Percentiles rank a stretch among this genome's conserved stretches.
Conservation (phyloP, 2,329 filamentous ascomycete genomes). For the Pestalotiopsis sp. region DNA sequence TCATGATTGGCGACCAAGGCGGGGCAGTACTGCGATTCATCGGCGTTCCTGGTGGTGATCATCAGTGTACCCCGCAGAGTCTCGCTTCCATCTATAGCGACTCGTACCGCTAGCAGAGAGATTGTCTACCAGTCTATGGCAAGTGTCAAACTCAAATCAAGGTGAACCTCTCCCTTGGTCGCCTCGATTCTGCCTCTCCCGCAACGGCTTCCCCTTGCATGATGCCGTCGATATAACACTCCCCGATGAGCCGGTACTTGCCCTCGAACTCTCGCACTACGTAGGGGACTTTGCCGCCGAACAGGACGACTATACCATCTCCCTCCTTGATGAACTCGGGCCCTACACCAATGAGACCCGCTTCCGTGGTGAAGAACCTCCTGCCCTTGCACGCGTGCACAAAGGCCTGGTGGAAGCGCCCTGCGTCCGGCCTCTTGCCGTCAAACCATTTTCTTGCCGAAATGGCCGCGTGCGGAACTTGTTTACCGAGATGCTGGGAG, state of each 20-base stretch:
- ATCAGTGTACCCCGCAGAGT: background rate
- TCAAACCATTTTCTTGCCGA: background rate
- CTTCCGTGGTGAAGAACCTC: conserved; percentile 20
- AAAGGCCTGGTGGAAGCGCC: conserved; percentile 22
- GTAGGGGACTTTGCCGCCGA: conserved; percentile 23
- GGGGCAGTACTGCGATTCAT: background rate
- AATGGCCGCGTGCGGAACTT: background rate
- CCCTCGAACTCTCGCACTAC: conserved; percentile 16
- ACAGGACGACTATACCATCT: conserved; percentile 19
- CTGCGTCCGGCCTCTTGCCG: conserved; percentile 3
- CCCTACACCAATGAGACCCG: conserved; percentile 21
- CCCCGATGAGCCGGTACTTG: conserved; percentile 20
- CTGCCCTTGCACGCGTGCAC: conserved; percentile 19
- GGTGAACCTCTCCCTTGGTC: conserved; percentile 2
- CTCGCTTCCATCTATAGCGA: background rate
- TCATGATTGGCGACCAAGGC: background rate
- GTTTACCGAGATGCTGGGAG: conserved; percentile 14
- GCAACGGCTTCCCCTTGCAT: conserved; percentile 23
- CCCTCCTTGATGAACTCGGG: conserved; percentile 20
- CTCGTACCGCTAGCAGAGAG: background rate
- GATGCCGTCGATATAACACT: conserved; percentile 23
- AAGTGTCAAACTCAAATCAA: background rate
- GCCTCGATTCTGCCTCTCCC: conserved; percentile 14
- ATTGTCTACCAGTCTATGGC: background rate
- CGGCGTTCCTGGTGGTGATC: background rate